Evolutionary conservation across 2,329 filamentous ascomycete species (phyloP).

Genomic region (Teratosphaeriaceae sp.): DNA sequence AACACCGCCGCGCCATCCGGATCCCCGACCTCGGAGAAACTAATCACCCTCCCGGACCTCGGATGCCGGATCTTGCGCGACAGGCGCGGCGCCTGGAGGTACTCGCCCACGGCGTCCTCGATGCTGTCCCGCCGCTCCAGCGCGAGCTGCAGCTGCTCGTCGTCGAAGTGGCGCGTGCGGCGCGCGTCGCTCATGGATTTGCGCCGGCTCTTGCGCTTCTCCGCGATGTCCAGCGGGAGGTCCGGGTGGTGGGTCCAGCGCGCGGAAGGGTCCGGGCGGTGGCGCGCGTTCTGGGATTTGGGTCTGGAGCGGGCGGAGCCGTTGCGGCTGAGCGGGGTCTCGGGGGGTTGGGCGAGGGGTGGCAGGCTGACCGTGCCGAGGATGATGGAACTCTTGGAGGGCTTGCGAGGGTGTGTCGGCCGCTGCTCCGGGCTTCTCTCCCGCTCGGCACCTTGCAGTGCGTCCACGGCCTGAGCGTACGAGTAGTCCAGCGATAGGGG

Average conservation of each 20-base stretch:
- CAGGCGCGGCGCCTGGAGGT: slow-evolving; percentile 73
- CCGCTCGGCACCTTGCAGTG: slow-evolving; percentile 16
- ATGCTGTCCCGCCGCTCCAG: slow-evolving; percentile 69
- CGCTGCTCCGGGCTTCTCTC: slow-evolving; percentile 7
- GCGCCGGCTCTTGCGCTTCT: slow-evolving; percentile 20
- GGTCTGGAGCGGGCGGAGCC: slow-evolving; percentile 1
- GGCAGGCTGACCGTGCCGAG: slow-evolving; percentile 3
- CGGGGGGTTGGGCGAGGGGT: not conserved
- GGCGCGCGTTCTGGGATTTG: slow-evolving; percentile 7
- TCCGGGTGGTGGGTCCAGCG: slow-evolving; percentile 23
- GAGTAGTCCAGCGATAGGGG: slow-evolving; percentile 26
- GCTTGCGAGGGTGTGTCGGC: slow-evolving; percentile 7
- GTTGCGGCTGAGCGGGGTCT: not conserved
- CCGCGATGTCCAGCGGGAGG: slow-evolving; percentile 17
- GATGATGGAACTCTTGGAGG: slow-evolving; percentile 8
- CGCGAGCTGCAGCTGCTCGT: slow-evolving; percentile 24
- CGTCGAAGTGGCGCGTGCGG: slow-evolving; percentile 33
- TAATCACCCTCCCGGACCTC: slow-evolving; percentile 78
- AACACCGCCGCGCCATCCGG: slow-evolving; percentile 87
- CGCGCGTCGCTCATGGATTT: slow-evolving; percentile 30
- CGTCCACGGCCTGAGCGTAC: slow-evolving; percentile 23
- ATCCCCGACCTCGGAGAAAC: slow-evolving; percentile 95
- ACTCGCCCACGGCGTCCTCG: slow-evolving; percentile 79
- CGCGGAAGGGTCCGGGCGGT: slow-evolving; percentile 11
- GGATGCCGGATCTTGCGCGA: slow-evolving; percentile 85